Evolutionary conservation across 306 rosid genomes (phyloP).

Genomic region (Cucurbita argyrosperma): DNA sequence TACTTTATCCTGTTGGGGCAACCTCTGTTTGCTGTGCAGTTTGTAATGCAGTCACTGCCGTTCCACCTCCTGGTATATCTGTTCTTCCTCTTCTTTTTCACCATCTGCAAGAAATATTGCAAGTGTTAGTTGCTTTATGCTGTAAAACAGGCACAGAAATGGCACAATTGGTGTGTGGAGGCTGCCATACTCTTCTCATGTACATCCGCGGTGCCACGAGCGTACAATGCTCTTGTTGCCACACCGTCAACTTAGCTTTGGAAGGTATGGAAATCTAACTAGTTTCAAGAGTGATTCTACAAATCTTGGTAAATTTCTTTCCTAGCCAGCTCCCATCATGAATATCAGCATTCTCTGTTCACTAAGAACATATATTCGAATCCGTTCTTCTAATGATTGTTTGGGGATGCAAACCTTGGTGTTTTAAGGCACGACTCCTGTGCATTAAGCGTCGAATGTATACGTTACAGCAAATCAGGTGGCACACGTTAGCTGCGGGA

Average conservation of each 20-base stretch:
- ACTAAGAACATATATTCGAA: not conserved
- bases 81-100: not conserved
- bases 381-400: not conserved
- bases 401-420: not conserved
- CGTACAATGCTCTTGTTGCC: conserved; percentile 97
- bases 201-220: conserved; percentile 93
- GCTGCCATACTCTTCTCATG: conserved; percentile 97
- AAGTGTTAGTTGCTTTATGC: not conserved
- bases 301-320: not conserved
- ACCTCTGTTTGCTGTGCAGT: conserved; percentile 96
- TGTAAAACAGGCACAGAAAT: conserved; percentile 73
- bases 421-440: not conserved
- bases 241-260: conserved; percentile 87
- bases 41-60: conserved; percentile 92
- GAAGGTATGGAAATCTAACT: conserved; percentile 48
- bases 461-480: conserved; percentile 84
- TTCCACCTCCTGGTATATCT: conserved; percentile 77
- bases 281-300: not conserved
- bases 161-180: conserved; percentile 98
- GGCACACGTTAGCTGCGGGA: conserved; percentile 93
- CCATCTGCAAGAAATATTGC: not conserved
- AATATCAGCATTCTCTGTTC: not conserved
- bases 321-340: not conserved
- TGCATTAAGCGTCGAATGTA: conserved; percentile 2
- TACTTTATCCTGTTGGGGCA: conserved; percentile 87